Evolutionary conservation across 257 asterid species (phyloP), one percentile per base, ranked within the genome.

Genomic region (Oldenlandia corymbosa): DNA sequence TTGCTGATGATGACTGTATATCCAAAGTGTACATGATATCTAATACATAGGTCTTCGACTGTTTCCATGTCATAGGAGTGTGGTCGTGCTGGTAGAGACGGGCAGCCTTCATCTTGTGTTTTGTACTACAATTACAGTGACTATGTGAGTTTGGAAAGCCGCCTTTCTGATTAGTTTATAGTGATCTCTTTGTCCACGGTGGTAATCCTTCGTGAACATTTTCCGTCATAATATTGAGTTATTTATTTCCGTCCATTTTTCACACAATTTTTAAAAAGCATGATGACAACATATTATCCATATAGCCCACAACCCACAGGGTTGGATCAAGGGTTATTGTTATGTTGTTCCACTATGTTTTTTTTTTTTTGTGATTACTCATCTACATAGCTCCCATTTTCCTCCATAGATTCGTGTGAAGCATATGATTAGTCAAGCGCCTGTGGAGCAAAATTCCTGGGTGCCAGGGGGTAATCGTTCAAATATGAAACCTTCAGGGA

Each of bases 61-160:
- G 64, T 74, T 54, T 71, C 42, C 58, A 18, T 75, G 79, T 53
- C 73, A 51, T 76, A 92, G 99, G 99, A 92, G 80, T 92, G 99
- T 77, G 99, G 99, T 59, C 99, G 99, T 78, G 99, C 99, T 75
- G 99, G 99, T 79, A 85, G 99, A 78, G 97, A 92, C 77, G 96
- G 99, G 41, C 94, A 65, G 72, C 88, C 87, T 83, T 79, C 99
- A 62, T 85, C 99, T 60, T 92, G 99, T 67, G 81, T 89, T 54
- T 80, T 92, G 73, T 92, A 87, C 78, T 92, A 92, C 90, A 89
- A 85, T 71, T 92, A 92, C 66, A 82, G 91, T 75, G 99, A 89
- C 75, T 92, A 89, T 58, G 99, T 92, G 71, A 82, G 95, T 75
- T 67, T 68, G 51, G 43, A 39, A 43, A 48, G 41, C 79, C 53